Evolutionary conservation across 1,139 yeast species (phyloP).

Genomic region (Saccharomycopsis hybrid): DNA sequence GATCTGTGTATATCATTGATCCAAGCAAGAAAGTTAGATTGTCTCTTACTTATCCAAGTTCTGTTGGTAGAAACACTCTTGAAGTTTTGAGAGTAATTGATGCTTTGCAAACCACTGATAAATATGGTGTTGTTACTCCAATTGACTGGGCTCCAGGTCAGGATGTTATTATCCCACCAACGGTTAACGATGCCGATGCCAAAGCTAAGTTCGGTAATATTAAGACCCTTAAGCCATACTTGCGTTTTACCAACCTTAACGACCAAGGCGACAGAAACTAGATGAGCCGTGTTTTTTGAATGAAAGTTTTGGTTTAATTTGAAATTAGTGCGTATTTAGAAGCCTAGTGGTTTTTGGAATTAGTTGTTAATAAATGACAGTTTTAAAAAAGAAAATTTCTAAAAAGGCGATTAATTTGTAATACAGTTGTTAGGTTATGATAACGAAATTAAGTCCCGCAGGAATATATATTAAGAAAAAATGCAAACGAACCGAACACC

Average conservation of each 20-base stretch:
- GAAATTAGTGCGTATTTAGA: not conserved
- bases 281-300: conserved; percentile 1
- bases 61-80: conserved; percentile 84
- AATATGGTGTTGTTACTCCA: conserved; percentile 78
- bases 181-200: conserved; percentile 75
- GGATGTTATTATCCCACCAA: conserved; percentile 86
- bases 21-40: conserved; percentile 81
- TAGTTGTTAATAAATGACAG: not conserved
- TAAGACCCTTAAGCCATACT: conserved; percentile 75
- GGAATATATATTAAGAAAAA: too few relatives aligned
- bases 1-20: conserved; percentile 85
- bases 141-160: conserved; percentile 59
- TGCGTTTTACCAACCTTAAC: conserved; percentile 45
- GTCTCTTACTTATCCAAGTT: conserved; percentile 80
- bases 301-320: not conserved
- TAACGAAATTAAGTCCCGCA: too few relatives aligned
- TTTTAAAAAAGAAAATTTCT: too few relatives aligned
- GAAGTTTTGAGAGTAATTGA: conserved; percentile 85
- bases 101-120: conserved; percentile 76
- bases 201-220: conserved; percentile 75
- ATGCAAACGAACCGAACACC: too few relatives aligned
- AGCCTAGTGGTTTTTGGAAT: not conserved
- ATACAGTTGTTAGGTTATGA: too few relatives aligned
- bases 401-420: too few relatives aligned
- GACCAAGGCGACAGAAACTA: not conserved